These are phyloP conservation scores for Cladosporium oxysporum DNA, from an alignment of 2,329 filamentous ascomycete genomes.

Conservation along the genomic window DNA sequence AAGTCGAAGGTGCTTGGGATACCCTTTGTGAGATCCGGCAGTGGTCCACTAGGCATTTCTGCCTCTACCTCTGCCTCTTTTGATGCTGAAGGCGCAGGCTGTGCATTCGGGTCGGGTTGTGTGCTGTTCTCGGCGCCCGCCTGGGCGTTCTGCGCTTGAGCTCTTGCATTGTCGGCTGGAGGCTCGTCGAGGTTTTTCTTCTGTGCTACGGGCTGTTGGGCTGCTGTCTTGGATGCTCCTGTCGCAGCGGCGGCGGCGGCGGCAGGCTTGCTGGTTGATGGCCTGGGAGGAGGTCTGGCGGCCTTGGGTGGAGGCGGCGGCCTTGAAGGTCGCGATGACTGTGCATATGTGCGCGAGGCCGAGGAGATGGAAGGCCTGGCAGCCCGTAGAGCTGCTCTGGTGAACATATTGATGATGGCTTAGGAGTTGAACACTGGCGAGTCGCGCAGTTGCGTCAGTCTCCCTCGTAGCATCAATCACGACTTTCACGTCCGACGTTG, in stretches of 20 bases:
- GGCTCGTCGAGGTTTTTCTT: conserved; percentile 33
- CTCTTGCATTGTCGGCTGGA: conserved; percentile 29
- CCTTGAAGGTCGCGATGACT: conserved; percentile 17
- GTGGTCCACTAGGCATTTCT: conserved; percentile 53
- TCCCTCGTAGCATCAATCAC: neutral
- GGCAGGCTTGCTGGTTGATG: conserved; percentile 7
- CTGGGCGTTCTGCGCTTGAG: conserved; percentile 31
- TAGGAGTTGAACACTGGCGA: conserved; percentile 2
- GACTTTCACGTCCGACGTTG: conserved; percentile 6
- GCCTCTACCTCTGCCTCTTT: conserved; percentile 18
- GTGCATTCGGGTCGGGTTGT: conserved; percentile 23
- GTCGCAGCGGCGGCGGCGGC: conserved; percentile 9
- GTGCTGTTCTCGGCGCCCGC: conserved; percentile 32
- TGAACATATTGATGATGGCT: conserved; percentile 16
- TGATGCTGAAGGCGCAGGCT: conserved; percentile 24
- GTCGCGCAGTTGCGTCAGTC: conserved; percentile 14
- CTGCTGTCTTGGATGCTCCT: conserved; percentile 1
- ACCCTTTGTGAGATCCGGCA: conserved; percentile 90
- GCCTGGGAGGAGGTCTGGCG: conserved; percentile 10
- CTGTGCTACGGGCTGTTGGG: conserved; percentile 36
- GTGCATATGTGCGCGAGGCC: conserved; percentile 17
- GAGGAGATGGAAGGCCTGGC: conserved; percentile 12
- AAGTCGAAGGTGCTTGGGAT: conserved; percentile 88
- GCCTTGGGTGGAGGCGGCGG: conserved; percentile 17
- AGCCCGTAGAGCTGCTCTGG: conserved; percentile 17